Evolutionary conservation across 177 flowering plant genomes (phyloP).

Genomic region (Tripterygium wilfordii): DNA sequence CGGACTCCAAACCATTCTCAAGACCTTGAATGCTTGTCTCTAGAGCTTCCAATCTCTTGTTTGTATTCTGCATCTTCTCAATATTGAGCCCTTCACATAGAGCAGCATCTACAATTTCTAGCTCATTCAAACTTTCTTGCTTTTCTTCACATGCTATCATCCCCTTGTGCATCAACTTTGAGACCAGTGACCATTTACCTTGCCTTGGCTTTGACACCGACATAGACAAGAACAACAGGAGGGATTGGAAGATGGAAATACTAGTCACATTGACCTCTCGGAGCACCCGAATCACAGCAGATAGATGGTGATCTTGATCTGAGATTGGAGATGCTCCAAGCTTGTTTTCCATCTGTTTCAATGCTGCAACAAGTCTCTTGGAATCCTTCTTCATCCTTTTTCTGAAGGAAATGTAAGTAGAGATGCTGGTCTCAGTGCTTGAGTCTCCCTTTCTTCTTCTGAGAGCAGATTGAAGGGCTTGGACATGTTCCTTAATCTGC

Average conservation of each 20-base stretch:
- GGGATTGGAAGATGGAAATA: constrained; percentile 17
- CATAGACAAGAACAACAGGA: constrained; percentile 18
- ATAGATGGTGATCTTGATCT: constrained; percentile 17
- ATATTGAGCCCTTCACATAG: background rate
- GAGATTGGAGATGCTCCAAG: background rate
- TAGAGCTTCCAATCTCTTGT: constrained; percentile 16
- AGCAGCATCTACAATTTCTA: constrained; percentile 10
- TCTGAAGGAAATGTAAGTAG: constrained; percentile 16
- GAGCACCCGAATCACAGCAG: constrained; percentile 23
- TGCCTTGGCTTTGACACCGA: constrained; percentile 19
- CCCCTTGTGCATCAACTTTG: constrained; percentile 29
- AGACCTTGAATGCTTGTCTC: constrained; percentile 18
- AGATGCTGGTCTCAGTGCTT: constrained; percentile 14
- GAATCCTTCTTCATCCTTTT: constrained; percentile 34
- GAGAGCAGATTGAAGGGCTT: constrained; percentile 29
- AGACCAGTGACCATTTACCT: constrained; percentile 22
- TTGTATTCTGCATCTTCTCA: constrained; percentile 14
- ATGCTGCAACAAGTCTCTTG: constrained; percentile 9
- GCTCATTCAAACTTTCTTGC: constrained; percentile 16
- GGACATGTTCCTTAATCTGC: constrained; percentile 23
- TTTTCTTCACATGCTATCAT: constrained; percentile 15
- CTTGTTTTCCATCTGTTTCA: constrained; percentile 23
- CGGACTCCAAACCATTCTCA: constrained; percentile 32
- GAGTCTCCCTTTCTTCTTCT: constrained; percentile 32
- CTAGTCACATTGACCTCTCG: constrained; percentile 21